Base-by-base conservation (phyloP, 371 early-diverging fungal species). In the Mucor piriformis region DNA sequence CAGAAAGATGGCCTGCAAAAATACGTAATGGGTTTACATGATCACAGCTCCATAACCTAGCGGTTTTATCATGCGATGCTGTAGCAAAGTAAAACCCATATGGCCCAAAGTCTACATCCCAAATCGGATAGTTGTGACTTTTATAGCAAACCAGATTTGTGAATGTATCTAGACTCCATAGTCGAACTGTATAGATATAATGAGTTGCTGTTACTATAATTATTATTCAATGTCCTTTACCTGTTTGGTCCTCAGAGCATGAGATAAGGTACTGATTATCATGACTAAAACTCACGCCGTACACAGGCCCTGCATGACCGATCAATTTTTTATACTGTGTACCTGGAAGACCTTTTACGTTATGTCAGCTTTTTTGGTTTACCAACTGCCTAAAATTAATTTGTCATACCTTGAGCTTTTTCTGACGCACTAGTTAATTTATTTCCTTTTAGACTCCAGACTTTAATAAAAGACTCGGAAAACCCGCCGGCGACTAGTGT, bases 71-170 rank as follows among this genome's bases (percentile, higher is more conserved):
- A 61, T 95, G 94, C 15, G 95, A 92, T 0, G 97, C 98, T 0
- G 95, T 95, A 5, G 95, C 99, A 84, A 99, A 99, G 73, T 99
- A 99, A 67, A 90, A 88, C 21, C 96, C 96, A 61, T 88, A 84
- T 1, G 93, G 92, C 3, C 94, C 88, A 69, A 97, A 91, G 49
- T 92, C 88, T 0, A 97, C 89, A 67, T 92, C 92, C 99, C 99
- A 99, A 4, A 99, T 84, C 12, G 99, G 99, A 70, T 95, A 96
- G 70, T 93, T 95, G 79, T 99, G 99, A 24, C 98, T 97, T 70
- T 92, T 93, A 83, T 98, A 99, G 43, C 88, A 86, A 13, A 92
- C 99, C 7, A 99, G 64, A 64, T 95, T 95, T 25, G 90, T 83
- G 57, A 83, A 89, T 6, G 98, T 92, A 40, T 94, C 94, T 25